Conservation (phyloP, 2,329 filamentous ascomycete genomes). For the Pseudogymnoascus sp. region DNA sequence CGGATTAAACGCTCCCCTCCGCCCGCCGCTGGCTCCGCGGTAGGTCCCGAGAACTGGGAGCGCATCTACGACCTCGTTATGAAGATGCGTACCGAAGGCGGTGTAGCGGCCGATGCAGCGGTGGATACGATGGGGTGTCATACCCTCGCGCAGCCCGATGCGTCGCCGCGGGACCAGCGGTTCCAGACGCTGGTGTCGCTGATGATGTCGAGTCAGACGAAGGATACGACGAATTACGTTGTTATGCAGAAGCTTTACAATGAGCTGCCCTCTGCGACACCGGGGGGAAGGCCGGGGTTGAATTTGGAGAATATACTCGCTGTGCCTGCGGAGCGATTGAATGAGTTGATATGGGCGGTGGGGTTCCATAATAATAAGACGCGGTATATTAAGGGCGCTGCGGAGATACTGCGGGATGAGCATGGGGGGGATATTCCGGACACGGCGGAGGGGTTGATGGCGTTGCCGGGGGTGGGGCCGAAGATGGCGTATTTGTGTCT, state of each 20-base stretch:
- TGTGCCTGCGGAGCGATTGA: slow-evolving; percentile 51
- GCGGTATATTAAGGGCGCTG: slow-evolving; percentile 60
- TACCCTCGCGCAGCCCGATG: slow-evolving; percentile 53
- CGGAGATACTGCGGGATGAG: slow-evolving; percentile 52
- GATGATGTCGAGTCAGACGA: slow-evolving; percentile 69
- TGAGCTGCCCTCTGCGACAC: slow-evolving; percentile 40
- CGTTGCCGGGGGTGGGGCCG: slow-evolving; percentile 62
- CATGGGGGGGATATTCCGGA: slow-evolving; percentile 59
- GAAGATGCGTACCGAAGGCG: slow-evolving; percentile 60
- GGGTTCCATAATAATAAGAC: slow-evolving; percentile 74
- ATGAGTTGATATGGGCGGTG: slow-evolving; percentile 58
- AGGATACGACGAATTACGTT: slow-evolving; percentile 63
- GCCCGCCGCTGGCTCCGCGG: slow-evolving; percentile 16
- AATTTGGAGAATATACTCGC: slow-evolving; percentile 57
- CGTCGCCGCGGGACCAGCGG: slow-evolving; percentile 45
- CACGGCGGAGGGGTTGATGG: slow-evolving; percentile 55
- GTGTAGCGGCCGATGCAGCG: slow-evolving; percentile 62
- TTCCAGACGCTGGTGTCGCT: slow-evolving; percentile 63
- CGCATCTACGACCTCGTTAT: slow-evolving; percentile 70
- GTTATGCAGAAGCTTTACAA: slow-evolving; percentile 61
- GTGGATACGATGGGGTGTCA: slow-evolving; percentile 98
- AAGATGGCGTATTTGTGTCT: slow-evolving; percentile 71
- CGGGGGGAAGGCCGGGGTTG: slow-evolving; percentile 38
- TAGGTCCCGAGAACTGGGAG: slow-evolving; percentile 73
- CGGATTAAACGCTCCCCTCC: not conserved